Conservation (phyloP, 768 basidiomycete species). For the Macrolepiota fuliginosa region DNA sequence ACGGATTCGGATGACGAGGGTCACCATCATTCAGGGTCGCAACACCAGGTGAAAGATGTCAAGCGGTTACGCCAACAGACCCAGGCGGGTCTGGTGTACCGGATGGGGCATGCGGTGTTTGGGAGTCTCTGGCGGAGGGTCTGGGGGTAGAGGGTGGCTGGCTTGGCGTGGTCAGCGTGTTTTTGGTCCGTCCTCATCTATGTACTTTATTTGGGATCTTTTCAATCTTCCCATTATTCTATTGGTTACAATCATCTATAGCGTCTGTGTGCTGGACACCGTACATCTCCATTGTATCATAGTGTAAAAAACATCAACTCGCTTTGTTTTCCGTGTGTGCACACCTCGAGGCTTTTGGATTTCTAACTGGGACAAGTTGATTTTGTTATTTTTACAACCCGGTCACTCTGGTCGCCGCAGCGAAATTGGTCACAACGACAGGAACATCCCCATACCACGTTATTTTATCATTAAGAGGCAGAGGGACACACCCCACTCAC, state of each 20-base stretch:
- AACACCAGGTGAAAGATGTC: background rate
- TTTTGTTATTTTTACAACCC: too few relatives aligned
- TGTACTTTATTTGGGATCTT: background rate
- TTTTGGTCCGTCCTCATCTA: background rate
- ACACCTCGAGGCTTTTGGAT: too few relatives aligned
- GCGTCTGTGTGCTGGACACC: background rate
- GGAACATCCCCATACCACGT: background rate
- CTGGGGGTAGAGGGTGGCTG: background rate
- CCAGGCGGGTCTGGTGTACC: background rate
- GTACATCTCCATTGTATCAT: background rate
- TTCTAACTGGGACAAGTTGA: too few relatives aligned
- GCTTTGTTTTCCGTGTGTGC: too few relatives aligned
- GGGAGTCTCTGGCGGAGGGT: constrained; percentile 6
- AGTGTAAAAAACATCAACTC: background rate
- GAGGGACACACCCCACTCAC: background rate
- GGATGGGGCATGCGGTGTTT: constrained; percentile 3
- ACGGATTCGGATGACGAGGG: constrained; percentile 6
- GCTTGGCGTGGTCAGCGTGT: background rate
- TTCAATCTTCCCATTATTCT: background rate
- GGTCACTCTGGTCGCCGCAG: background rate
- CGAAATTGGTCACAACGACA: background rate
- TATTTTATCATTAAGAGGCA: background rate
- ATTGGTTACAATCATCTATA: background rate
- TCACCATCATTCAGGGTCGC: background rate
- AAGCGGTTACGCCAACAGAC: background rate